Evolutionary conservation across 176 grass and related monocot genomes (phyloP).

Genomic region (Miscanthus lutarioriparius): DNA sequence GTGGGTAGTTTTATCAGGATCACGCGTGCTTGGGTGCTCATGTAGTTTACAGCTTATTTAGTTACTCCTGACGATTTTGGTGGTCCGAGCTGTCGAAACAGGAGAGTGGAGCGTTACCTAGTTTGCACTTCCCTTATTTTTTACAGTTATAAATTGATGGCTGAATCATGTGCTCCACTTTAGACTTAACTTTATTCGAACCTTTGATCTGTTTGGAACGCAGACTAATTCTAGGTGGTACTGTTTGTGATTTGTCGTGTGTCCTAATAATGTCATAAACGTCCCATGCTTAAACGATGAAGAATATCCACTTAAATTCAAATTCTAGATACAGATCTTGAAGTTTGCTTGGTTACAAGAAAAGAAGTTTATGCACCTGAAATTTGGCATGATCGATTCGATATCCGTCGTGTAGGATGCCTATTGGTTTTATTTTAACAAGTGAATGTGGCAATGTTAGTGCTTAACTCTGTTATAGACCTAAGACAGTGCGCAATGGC

Average conservation of each 20-base stretch:
- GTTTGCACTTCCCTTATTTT: background rate
- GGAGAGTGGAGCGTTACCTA: background rate
- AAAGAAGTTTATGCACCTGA: background rate
- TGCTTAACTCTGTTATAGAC: background rate
- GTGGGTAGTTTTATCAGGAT: background rate
- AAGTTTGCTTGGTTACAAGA: background rate
- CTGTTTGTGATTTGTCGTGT: background rate
- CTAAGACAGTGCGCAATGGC: background rate
- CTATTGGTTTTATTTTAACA: background rate
- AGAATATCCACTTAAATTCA: background rate
- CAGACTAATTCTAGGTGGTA: background rate
- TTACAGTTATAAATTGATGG: background rate
- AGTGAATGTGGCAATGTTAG: background rate
- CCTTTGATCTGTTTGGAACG: constrained; percentile 1
- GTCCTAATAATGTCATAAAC: background rate
- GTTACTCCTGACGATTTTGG: background rate
- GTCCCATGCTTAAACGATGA: background rate
- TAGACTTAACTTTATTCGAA: background rate
- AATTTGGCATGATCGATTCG: background rate
- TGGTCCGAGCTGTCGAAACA: constrained; percentile 13
- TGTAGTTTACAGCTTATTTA: background rate
- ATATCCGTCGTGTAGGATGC: background rate
- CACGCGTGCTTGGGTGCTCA: background rate
- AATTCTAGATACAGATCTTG: background rate
- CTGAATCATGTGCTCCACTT: background rate